Evolutionary conservation across 2,329 filamentous ascomycete genomes (phyloP), one percentile per base, ranked within the genome.

Genomic region (Xylariales sp.): DNA sequence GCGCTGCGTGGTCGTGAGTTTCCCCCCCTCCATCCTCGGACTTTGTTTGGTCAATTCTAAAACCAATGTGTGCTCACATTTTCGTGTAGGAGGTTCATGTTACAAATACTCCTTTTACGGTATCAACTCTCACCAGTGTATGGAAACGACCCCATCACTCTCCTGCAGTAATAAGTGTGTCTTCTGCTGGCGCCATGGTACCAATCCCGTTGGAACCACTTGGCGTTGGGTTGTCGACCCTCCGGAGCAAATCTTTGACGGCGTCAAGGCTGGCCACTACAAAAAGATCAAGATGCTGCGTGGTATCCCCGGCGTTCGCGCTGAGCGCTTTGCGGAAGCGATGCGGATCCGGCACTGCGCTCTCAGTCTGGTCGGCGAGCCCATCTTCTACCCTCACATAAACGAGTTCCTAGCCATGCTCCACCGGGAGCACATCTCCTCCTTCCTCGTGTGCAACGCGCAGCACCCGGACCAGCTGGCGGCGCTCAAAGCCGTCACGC

Each of bases 51-150:
- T 25, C 8, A 8, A 25, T 25, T 8, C 8, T 25, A n/a, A 25
- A 8, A n/a, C 8, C 23, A 25, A 25, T 25, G 8, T 25, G n/a
- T n/a, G n/a, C n/a, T n/a, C n/a, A n/a, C n/a, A n/a, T n/a, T n/a
- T n/a, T n/a, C n/a, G n/a, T n/a, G n/a, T 25, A 25, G 23, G 23
- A 28, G 93, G 91, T 5, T 95, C 88, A 17, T 98, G 91, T 69
- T 98, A 98, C 74, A 97, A 98, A 57, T 96, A 81, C 63, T 95
- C 88, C 0, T 95, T 98, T 62, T 98, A 98, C 62, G 91, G 91
- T 33, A 98, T 98, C 61, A 80, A 85, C 47, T 96, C 90, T 0
- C 93, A 98, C 57, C 84, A 95, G 44, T 98, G 91, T 63, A 98
- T 98, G 93, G 91, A 98, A 65, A 91, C 91, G 2, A 97, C 91